These are phyloP conservation scores for Discostella stelligera DNA, from an alignment of 352 stramenopile species.

Conservation along the genomic window DNA sequence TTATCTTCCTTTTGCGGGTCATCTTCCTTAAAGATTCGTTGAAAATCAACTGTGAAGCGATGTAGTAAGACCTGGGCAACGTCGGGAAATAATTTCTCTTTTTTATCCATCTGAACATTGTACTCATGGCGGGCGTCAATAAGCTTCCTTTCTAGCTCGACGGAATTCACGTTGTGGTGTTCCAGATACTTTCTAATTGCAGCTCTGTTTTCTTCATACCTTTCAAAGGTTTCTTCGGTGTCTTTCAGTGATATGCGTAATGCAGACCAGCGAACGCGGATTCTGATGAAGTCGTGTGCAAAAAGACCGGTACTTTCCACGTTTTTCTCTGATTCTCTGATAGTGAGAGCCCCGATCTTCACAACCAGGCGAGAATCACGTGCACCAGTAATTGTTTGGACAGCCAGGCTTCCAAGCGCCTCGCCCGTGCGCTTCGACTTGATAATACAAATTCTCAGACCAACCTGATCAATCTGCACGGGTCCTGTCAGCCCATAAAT, in stretches of 20 bases:
- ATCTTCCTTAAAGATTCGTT: conserved; percentile 80
- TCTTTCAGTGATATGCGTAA: conserved; percentile 79
- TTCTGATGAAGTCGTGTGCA: conserved; percentile 72
- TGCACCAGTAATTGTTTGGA: conserved; percentile 79
- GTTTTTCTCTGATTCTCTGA: conserved; percentile 40
- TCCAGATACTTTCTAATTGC: conserved; percentile 59
- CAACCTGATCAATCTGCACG: conserved; percentile 73
- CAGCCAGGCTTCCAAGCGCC: conserved; percentile 70
- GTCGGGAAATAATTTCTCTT: conserved; percentile 48
- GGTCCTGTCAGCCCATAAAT: conserved; percentile 68
- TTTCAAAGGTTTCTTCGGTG: conserved; percentile 51
- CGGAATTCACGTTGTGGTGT: conserved; percentile 56
- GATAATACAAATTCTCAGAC: conserved; percentile 69
- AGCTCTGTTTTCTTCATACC: conserved; percentile 58
- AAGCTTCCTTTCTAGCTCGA: conserved; percentile 51
- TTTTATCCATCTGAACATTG: conserved; percentile 39
- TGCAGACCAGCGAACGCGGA: conserved; percentile 77
- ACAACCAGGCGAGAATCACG: conserved; percentile 77
- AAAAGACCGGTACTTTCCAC: conserved; percentile 50
- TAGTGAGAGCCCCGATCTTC: conserved; percentile 78
- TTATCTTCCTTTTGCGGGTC: conserved; percentile 34
- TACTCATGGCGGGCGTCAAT: conserved; percentile 48
- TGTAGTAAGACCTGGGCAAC: conserved; percentile 69
- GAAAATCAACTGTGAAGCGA: conserved; percentile 80
- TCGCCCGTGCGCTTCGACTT: conserved; percentile 55